A percentile compares a stretch with the other conserved stretches of the same genome.
phyloP scores from a whole-genome alignment of 1,284 basidiomycete species.

The Ganoderma leucocontextum region DNA sequence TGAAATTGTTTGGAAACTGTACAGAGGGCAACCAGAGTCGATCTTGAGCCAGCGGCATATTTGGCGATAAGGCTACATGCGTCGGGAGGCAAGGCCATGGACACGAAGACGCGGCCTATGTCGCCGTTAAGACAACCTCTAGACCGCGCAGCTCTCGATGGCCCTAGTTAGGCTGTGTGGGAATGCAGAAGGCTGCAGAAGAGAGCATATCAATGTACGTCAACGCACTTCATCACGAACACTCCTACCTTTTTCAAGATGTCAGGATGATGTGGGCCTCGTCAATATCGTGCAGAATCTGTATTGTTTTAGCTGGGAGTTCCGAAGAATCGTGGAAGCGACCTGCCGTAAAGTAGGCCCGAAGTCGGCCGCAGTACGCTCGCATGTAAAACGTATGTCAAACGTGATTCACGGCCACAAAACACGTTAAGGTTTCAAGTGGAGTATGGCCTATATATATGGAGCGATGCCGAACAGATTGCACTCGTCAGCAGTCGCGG shows the following conservation, averaged over 20 bases:
- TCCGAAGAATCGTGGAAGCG: background rate
- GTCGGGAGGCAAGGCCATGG: constrained; percentile 66
- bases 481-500: constrained; percentile 8
- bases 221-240: background rate
- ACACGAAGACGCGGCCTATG: constrained; percentile 17
- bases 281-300: constrained; percentile 14
- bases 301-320: background rate
- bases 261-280: background rate
- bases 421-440: constrained; percentile 12
- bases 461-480: constrained; percentile 14
- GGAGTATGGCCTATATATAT: constrained; percentile 11
- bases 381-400: constrained; percentile 20
- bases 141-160: constrained; percentile 3
- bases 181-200: background rate
- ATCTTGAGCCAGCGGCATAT: constrained; percentile 52
- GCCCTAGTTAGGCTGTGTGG: background rate
- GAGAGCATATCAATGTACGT: background rate
- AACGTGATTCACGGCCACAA: constrained; percentile 8
- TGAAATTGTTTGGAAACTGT: constrained; percentile 64
- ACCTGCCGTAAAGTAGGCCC: constrained; percentile 14
- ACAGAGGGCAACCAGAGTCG: constrained; percentile 63
- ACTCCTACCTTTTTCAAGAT: background rate
- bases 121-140: constrained; percentile 18
- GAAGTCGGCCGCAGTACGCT: constrained; percentile 18
- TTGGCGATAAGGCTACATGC: constrained; percentile 62